Percentiles rank a stretch among this genome's conserved stretches.
These are phyloP conservation scores for Hymenoscyphus fructigenus DNA, from an alignment of 2,329 filamentous ascomycete genomes.

Conservation along the genomic window DNA sequence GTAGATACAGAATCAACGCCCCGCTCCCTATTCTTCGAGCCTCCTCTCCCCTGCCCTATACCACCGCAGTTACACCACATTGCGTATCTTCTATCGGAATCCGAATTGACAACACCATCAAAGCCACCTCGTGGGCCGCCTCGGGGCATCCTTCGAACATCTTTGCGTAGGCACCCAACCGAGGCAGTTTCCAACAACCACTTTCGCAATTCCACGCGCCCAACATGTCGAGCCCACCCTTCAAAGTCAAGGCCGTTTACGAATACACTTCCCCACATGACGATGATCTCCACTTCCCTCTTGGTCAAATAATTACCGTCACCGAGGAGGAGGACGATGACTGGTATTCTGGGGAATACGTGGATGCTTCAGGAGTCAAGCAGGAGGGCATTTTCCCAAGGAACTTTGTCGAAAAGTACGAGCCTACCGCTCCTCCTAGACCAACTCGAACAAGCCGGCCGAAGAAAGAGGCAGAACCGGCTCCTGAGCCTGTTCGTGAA, in stretches of 20 bases:
- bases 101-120: slow-evolving; percentile 18
- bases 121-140: slow-evolving; percentile 19
- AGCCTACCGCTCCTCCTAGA: slow-evolving; percentile 84
- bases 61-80: slow-evolving; percentile 17
- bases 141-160: slow-evolving; percentile 18
- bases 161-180: slow-evolving; percentile 25
- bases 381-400: slow-evolving; percentile 87
- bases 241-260: slow-evolving; percentile 94
- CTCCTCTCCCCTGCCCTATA: slow-evolving; percentile 26
- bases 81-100: slow-evolving; percentile 11
- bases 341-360: slow-evolving; percentile 90
- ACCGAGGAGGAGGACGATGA: slow-evolving; percentile 90
- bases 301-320: slow-evolving; percentile 89
- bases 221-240: slow-evolving; percentile 69
- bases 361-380: slow-evolving; percentile 70
- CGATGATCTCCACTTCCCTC: slow-evolving; percentile 85
- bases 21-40: slow-evolving; percentile 23
- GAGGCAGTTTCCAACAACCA: slow-evolving; percentile 22
- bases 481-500: slow-evolving; percentile 39
- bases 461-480: slow-evolving; percentile 53
- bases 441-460: slow-evolving; percentile 69
- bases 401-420: slow-evolving; percentile 97
- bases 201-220: slow-evolving; percentile 35
- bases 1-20: slow-evolving; percentile 31
- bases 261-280: slow-evolving; percentile 92